Evolutionary conservation across 2,329 filamentous ascomycete genomes (phyloP).

Genomic region (Thelonectria blattea): DNA sequence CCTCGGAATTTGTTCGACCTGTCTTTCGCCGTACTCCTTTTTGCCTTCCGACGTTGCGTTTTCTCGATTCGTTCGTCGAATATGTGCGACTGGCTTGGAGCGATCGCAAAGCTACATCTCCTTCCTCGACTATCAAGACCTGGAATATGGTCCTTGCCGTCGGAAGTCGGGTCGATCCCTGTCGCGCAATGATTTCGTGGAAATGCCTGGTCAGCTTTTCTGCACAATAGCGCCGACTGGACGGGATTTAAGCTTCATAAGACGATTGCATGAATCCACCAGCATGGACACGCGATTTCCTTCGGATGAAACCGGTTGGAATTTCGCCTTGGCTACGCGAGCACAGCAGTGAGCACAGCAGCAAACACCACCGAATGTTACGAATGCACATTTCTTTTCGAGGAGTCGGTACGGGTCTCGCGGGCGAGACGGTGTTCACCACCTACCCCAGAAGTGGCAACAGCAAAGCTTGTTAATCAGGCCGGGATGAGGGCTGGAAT

Average conservation of each 20-base stretch:
- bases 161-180: slow-evolving; percentile 66
- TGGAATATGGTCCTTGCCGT: slow-evolving; percentile 42
- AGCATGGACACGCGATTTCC: slow-evolving; percentile 31
- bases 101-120: slow-evolving; percentile 40
- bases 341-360: slow-evolving; percentile 59
- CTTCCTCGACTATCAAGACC: slow-evolving; percentile 39
- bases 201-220: slow-evolving; percentile 60
- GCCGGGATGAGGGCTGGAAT: slow-evolving; percentile 13
- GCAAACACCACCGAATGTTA: slow-evolving; percentile 22
- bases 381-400: slow-evolving; percentile 12
- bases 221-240: slow-evolving; percentile 36
- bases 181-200: slow-evolving; percentile 54
- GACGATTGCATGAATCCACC: slow-evolving; percentile 29
- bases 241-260: slow-evolving; percentile 34
- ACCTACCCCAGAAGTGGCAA: slow-evolving; percentile 5
- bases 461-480: not conserved
- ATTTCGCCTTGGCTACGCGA: slow-evolving; percentile 45
- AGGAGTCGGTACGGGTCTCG: slow-evolving; percentile 10
- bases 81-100: slow-evolving; percentile 30
- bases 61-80: slow-evolving; percentile 28
- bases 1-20: slow-evolving; percentile 75
- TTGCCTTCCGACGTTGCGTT: slow-evolving; percentile 40
- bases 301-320: slow-evolving; percentile 37
- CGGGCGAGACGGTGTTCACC: slow-evolving; percentile 1
- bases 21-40: slow-evolving; percentile 48